Conservation (phyloP, 139 green algal genomes). For the Chlorella sp. region DNA sequence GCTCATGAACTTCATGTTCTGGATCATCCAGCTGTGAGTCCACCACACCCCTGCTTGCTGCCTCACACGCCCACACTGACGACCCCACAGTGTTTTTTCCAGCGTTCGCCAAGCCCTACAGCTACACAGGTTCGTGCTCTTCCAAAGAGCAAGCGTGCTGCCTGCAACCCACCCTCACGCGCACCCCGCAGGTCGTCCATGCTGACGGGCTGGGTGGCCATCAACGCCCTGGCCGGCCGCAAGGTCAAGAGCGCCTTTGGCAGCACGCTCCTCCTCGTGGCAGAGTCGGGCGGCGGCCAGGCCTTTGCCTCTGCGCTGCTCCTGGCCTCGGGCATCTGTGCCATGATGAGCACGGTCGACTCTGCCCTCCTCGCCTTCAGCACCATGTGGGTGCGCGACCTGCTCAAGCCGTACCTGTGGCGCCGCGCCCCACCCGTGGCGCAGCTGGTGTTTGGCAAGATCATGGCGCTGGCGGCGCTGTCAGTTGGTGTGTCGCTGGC, state of each 20-base stretch:
- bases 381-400: conserved; percentile 35
- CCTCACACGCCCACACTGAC: no score
- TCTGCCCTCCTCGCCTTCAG: conserved; percentile 35
- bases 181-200: conserved; percentile 14
- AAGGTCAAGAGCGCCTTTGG: conserved; percentile 6
- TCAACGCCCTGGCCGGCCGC: conserved; percentile 8
- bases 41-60: not conserved
- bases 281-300: conserved; percentile 22
- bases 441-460: conserved; percentile 33
- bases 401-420: conserved; percentile 38
- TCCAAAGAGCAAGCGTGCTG: no score
- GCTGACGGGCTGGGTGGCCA: conserved; percentile 20
- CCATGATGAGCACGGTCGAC: conserved; percentile 49
- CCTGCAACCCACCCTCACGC: no score
- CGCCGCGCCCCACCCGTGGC: not conserved
- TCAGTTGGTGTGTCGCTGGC: conserved; percentile 18
- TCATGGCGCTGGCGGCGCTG: conserved; percentile 16
- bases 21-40: conserved; percentile 20
- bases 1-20: conserved; percentile 33
- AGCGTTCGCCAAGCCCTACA: no score
- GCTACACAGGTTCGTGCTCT: no score
- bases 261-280: conserved; percentile 11
- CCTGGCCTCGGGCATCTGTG: conserved; percentile 34
- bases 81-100: no score
- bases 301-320: conserved; percentile 30